These are phyloP conservation scores for Chrysoporthe cubensis DNA, from an alignment of 2,329 filamentous ascomycete species.

Conservation along the genomic window DNA sequence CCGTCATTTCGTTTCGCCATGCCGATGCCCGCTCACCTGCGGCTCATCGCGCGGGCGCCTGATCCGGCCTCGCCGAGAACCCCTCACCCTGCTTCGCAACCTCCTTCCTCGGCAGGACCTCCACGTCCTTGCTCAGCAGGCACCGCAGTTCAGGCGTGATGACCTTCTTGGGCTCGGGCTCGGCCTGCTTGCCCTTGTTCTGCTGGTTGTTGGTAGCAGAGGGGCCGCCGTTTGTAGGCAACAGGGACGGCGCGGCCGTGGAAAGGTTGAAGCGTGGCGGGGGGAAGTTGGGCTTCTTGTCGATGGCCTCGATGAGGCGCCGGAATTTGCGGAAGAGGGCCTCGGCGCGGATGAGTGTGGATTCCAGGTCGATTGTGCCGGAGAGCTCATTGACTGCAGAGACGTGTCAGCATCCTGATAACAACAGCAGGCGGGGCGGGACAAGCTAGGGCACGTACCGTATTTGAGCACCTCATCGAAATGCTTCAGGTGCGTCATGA, in stretches of 20 bases:
- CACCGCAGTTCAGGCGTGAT: conserved; percentile 62
- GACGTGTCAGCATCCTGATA: conserved; percentile 25
- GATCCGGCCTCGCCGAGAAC: conserved; percentile 24
- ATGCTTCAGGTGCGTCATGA: conserved; percentile 89
- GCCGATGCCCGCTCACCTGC: background rate
- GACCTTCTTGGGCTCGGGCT: conserved; percentile 45
- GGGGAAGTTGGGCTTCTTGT: conserved; percentile 89
- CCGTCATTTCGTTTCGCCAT: background rate
- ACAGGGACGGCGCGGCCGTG: conserved; percentile 4
- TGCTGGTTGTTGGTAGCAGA: conserved; percentile 25
- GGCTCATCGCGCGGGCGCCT: background rate
- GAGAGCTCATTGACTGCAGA: conserved; percentile 87
- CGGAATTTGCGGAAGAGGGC: conserved; percentile 86
- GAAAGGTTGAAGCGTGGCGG: conserved; percentile 46
- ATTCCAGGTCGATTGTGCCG: conserved; percentile 86
- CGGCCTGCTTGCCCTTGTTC: conserved; percentile 25
- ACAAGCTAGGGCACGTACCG: conserved; percentile 56
- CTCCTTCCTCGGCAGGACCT: conserved; percentile 44
- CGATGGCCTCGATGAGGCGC: conserved; percentile 84
- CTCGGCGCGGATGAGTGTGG: conserved; percentile 86
- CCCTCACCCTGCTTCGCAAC: conserved; percentile 34
- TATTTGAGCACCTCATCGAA: conserved; percentile 99
- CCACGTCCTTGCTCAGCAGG: conserved; percentile 54
- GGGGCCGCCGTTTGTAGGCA: background rate
- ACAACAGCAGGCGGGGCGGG: background rate